Conservation (phyloP, 1,284 basidiomycete species). For the Retiboletus fuscus region DNA sequence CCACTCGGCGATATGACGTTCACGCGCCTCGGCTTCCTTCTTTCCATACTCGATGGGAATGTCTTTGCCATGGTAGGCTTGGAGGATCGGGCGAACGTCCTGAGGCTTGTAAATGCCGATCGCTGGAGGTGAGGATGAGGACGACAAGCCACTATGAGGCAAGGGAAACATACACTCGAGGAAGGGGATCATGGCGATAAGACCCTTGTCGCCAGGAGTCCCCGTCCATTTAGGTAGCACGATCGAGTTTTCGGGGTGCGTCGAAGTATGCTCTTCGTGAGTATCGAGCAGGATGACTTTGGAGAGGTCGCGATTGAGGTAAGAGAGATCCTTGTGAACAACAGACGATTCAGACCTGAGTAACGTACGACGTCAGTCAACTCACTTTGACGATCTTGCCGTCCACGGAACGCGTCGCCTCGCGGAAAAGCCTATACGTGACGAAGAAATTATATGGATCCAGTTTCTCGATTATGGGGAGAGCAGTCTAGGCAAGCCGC, state of each 20-base stretch:
- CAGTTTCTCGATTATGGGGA: conserved; percentile 92
- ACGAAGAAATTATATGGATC: conserved; percentile 94
- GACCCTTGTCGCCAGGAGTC: conserved; percentile 79
- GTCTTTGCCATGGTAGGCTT: conserved; percentile 93
- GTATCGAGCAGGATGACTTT: conserved; percentile 94
- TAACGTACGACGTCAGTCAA: neutral
- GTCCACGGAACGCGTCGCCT: conserved; percentile 84
- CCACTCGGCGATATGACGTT: conserved; percentile 88
- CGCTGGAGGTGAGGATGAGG: conserved; percentile 61
- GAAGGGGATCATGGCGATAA: conserved; percentile 95
- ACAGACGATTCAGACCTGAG: neutral
- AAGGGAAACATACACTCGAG: conserved; percentile 80
- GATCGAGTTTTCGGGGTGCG: conserved; percentile 93
- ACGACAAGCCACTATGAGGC: neutral
- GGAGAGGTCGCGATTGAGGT: conserved; percentile 92
- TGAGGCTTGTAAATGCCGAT: conserved; percentile 87
- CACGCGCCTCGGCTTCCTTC: conserved; percentile 85
- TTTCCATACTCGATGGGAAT: conserved; percentile 91
- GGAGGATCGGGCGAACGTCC: conserved; percentile 91
- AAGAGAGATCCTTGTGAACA: conserved; percentile 79
- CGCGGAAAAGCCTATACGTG: conserved; percentile 90
- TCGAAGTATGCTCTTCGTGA: conserved; percentile 77
- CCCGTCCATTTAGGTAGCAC: conserved; percentile 91
- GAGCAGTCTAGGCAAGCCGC: conserved; percentile 72
- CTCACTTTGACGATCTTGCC: conserved; percentile 85